Base-by-base conservation (phyloP, 163 green algal genomes). In the Chloromonas sp. region DNA sequence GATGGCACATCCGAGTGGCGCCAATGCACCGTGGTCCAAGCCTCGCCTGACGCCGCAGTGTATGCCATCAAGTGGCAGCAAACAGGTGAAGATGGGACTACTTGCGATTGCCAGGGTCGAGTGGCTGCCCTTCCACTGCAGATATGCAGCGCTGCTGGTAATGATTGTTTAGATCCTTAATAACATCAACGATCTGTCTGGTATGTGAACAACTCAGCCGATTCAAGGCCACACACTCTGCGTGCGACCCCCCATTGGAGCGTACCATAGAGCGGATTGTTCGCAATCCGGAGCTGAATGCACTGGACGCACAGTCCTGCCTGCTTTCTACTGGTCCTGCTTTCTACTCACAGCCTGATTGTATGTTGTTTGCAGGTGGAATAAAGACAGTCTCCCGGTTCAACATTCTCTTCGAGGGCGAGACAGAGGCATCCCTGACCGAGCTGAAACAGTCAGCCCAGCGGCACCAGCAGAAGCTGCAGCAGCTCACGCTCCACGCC, bases 371-470 rank as follows among this genome's bases (percentile, higher is more conserved):
- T 11, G 11, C 82, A 88, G 87, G 59, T 77, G 85, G 84, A 66
- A 85, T 80, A 62, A 90, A 90, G 74, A 88, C 82, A 0, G 87
- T 90, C 0, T 88, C 87, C 0, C 87, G 87, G 74, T 88, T 90
- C 83, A 90, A 90, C 85, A 88, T 90, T 76, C 79, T 90, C 58
- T 88, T 90, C 60, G 82, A 85, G 11, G 87, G 87, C 3, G 87
- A 90, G 85, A 76, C 14, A 1, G 87, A 90, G 71, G 82, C 83
- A 36, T 80, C 85, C 57, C 76, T 89, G 81, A 62, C 78, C 79
- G 81, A 86, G 76, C 81, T 87, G 86, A 74, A 84, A 81, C 83
- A 89, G 62, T 77, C 84, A 70, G 79, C 86, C 58, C 80, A 87
- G 76, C 57, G 1, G 58, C 57, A 82, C 78, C 57, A 61, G 14